A percentile compares a stretch with the other conserved stretches of the same genome.
phyloP scores from a whole-genome alignment of 169 alveolate genomes.

The Plasmodium gonderi region DNA sequence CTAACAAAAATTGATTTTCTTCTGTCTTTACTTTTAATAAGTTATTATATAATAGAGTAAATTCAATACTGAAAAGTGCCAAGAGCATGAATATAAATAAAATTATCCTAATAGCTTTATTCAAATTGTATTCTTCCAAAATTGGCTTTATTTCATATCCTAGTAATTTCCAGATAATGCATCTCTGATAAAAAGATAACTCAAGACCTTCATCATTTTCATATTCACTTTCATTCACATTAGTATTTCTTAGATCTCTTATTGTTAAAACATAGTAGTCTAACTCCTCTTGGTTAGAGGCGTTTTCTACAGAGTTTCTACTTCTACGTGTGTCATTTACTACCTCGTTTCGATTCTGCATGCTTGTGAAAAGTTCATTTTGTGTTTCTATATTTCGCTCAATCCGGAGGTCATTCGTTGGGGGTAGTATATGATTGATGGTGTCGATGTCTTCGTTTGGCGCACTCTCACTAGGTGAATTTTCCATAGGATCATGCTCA shows the following conservation, averaged over 20 bases:
- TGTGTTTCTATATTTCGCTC: neutral
- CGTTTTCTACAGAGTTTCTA: neutral
- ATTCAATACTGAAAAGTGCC: constrained; percentile 56
- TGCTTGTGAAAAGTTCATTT: neutral
- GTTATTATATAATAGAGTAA: constrained; percentile 49
- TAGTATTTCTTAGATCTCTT: constrained; percentile 7
- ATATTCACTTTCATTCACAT: constrained; percentile 25
- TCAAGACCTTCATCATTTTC: neutral
- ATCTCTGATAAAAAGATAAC: constrained; percentile 6
- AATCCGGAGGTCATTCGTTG: neutral
- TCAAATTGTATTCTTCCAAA: constrained; percentile 51
- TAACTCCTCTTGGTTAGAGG: constrained; percentile 33
- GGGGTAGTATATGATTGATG: no score
- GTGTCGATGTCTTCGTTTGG: neutral
- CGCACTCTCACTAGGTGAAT: neutral
- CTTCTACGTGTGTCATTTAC: constrained; percentile 1
- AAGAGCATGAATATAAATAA: constrained; percentile 35
- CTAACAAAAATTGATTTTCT: constrained; percentile 26
- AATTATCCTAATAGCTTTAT: constrained; percentile 29
- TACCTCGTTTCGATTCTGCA: neutral
- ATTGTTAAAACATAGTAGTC: constrained; percentile 55
- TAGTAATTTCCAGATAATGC: constrained; percentile 38
- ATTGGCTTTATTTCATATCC: constrained; percentile 65
- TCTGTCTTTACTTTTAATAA: constrained; percentile 26
- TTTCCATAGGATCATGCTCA: no score